phyloP scores from a whole-genome alignment of 2,329 filamentous ascomycete genomes.

The Pseudocercospora fuligena region DNA sequence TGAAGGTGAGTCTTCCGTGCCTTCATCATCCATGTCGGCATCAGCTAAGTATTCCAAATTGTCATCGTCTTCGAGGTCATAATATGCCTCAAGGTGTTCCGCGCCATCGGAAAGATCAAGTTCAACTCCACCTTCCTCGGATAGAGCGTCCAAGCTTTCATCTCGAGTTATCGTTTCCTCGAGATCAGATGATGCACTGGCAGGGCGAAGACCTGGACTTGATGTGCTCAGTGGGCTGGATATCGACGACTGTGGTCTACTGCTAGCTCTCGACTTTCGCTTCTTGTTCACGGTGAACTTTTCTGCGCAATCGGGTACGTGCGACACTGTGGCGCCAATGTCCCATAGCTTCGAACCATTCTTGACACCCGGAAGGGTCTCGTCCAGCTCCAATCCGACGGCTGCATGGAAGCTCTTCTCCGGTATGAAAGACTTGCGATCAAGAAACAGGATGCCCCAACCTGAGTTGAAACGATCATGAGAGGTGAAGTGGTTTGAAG shows the following conservation, averaged over 20 bases:
- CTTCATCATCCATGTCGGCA: constrained; percentile 32
- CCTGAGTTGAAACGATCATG: constrained; percentile 41
- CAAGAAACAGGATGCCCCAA: constrained; percentile 46
- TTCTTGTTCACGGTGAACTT: constrained; percentile 18
- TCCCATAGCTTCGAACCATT: constrained; percentile 36
- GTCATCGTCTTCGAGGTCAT: constrained; percentile 18
- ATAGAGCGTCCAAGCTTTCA: background rate
- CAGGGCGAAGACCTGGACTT: background rate
- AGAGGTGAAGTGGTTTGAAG: constrained; percentile 13
- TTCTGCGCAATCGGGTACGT: constrained; percentile 28
- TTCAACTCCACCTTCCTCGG: background rate
- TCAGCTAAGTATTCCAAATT: constrained; percentile 14
- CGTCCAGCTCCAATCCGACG: constrained; percentile 31
- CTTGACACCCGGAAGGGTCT: constrained; percentile 27
- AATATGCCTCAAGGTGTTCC: constrained; percentile 6
- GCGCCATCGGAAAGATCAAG: background rate
- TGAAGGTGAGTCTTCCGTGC: constrained; percentile 32
- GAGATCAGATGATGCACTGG: background rate
- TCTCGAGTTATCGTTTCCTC: background rate
- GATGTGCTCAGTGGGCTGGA: background rate
- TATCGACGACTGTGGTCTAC: constrained; percentile 1
- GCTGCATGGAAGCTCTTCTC: constrained; percentile 30
- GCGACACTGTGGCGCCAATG: constrained; percentile 34
- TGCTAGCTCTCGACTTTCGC: background rate
- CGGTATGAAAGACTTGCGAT: constrained; percentile 41